Percentiles rank a stretch among this genome's conserved stretches.
Conservation (phyloP, 1,284 basidiomycete genomes). For the Ganoderma leucocontextum region DNA sequence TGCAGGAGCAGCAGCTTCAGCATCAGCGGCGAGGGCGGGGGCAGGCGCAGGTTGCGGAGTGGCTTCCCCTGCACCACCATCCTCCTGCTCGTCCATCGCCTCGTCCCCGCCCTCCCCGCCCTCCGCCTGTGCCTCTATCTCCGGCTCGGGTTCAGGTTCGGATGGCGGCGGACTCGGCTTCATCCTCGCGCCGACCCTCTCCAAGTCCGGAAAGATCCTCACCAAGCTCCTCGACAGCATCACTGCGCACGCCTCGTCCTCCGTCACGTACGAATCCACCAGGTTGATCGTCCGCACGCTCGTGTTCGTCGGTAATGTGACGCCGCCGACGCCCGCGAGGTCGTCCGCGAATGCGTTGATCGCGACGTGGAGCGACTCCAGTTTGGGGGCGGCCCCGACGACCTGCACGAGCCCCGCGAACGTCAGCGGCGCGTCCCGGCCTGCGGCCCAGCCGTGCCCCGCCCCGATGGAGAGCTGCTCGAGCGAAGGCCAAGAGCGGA, state of each 20-base stretch:
- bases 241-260: conserved; percentile 8
- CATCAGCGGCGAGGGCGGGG: background rate
- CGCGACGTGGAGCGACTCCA: conserved; percentile 16
- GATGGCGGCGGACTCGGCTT: background rate
- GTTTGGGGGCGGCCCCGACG: conserved; percentile 10
- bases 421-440: conserved; percentile 13
- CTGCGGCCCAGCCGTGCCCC: conserved; percentile 11
- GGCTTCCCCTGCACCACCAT: background rate
- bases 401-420: conserved; percentile 20
- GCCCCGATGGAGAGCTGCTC: conserved; percentile 18
- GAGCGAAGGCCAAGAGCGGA: conserved; percentile 12
- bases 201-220: conserved; percentile 19
- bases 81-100: background rate
- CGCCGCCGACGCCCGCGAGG: background rate
- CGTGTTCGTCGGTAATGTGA: background rate
- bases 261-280: conserved; percentile 16
- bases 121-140: background rate
- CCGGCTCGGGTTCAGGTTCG: background rate
- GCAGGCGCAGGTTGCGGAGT: background rate
- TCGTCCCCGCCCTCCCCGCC: background rate
- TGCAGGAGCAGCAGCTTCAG: background rate
- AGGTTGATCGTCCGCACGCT: conserved; percentile 16
- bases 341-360: conserved; percentile 13
- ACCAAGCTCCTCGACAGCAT: conserved; percentile 13
- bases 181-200: background rate